Percentiles rank a stretch among this genome's conserved stretches.
phyloP scores from a whole-genome alignment of 352 stramenopile genomes.

The Elongisporangium anandrum region DNA sequence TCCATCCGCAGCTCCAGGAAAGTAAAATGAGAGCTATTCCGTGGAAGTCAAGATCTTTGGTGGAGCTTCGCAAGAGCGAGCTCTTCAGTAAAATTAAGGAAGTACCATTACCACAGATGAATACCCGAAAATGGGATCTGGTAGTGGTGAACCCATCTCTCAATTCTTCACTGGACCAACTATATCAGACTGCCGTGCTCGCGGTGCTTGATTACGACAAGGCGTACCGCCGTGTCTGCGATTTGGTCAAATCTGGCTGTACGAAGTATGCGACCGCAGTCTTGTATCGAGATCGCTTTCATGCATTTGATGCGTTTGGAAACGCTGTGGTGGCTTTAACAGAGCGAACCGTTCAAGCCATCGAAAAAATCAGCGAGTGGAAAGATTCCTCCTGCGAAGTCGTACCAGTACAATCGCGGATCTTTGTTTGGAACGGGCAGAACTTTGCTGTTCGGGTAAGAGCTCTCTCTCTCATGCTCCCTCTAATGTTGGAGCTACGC shows the following conservation, averaged over 20 bases:
- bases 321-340: slow-evolving; percentile 24
- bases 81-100: not conserved
- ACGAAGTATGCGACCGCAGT: slow-evolving; percentile 30
- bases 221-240: slow-evolving; percentile 12
- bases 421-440: slow-evolving; percentile 55
- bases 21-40: not conserved
- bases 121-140: not conserved
- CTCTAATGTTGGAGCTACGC: not conserved
- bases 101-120: not conserved
- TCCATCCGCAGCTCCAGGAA: not conserved
- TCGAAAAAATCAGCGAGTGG: slow-evolving; percentile 43
- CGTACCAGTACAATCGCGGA: not conserved
- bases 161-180: slow-evolving; percentile 12
- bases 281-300: slow-evolving; percentile 55
- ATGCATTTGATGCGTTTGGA: slow-evolving; percentile 53
- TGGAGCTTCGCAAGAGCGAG: not conserved
- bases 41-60: not conserved
- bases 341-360: slow-evolving; percentile 18
- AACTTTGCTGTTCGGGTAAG: slow-evolving; percentile 39
- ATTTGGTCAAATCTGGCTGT: slow-evolving; percentile 10
- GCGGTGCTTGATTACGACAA: slow-evolving; percentile 37
- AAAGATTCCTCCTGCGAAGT: slow-evolving; percentile 5
- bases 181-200: slow-evolving; percentile 26
- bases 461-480: not conserved
- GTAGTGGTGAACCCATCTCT: not conserved